These are phyloP conservation scores for Boletus speciosus DNA, from an alignment of 768 basidiomycete genomes.

Conservation along the genomic window DNA sequence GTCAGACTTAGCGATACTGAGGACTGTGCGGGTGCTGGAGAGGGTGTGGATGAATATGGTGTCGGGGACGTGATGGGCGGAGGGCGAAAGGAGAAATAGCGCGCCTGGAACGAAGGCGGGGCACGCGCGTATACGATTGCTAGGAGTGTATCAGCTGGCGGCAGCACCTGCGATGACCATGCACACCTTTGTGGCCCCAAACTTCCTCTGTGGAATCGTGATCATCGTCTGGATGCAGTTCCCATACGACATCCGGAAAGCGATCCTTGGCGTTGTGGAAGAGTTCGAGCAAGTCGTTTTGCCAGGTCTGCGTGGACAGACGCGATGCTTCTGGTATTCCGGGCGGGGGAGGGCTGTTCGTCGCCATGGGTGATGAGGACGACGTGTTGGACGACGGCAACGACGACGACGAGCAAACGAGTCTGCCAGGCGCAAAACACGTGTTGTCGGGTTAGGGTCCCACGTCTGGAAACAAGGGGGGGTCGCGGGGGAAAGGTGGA, in stretches of 20 bases:
- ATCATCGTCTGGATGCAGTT: slow-evolving; percentile 52
- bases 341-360: slow-evolving; percentile 27
- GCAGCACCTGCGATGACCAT: background rate
- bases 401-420: slow-evolving; percentile 19
- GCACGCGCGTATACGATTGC: slow-evolving; percentile 95
- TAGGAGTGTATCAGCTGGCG: slow-evolving; percentile 27
- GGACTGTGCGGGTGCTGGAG: slow-evolving; percentile 54
- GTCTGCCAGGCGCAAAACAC: slow-evolving; percentile 24
- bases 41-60: slow-evolving; percentile 48
- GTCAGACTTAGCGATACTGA: slow-evolving; percentile 54
- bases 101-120: slow-evolving; percentile 84
- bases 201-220: slow-evolving; percentile 57
- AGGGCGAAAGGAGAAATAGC: slow-evolving; percentile 80
- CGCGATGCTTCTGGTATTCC: slow-evolving; percentile 53
- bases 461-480: background rate
- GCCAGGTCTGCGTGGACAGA: slow-evolving; percentile 72
- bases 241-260: slow-evolving; percentile 98
- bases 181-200: slow-evolving; percentile 93
- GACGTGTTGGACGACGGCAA: slow-evolving; percentile 25
- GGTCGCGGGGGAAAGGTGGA: background rate
- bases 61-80: slow-evolving; percentile 49
- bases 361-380: slow-evolving; percentile 26
- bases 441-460: slow-evolving; percentile 31
- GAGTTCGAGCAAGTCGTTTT: slow-evolving; percentile 70
- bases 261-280: slow-evolving; percentile 84